Evolutionary conservation across 2,329 filamentous ascomycete genomes (phyloP), one percentile per base, ranked within the genome.

Genomic region (Thielaviopsis punctulata): DNA sequence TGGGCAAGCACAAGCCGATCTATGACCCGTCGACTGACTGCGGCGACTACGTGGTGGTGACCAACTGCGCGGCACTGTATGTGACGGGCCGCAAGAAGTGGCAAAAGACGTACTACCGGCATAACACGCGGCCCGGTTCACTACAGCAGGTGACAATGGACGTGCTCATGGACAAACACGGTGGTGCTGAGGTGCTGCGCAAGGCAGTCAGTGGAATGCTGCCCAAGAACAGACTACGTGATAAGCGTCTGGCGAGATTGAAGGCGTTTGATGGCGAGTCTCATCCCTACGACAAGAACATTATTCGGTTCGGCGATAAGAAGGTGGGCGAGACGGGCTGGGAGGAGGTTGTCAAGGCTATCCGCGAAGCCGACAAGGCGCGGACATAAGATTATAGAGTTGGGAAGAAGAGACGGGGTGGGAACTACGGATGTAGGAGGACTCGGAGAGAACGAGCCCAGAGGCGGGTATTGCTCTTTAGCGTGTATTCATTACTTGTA

Each of bases 1-100:
- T 96, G 89, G 92, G 92, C 70, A 98, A 98, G 75, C 84, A 98
- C 76, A 98, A 98, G 71, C 92, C 92, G 21, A 95, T 92, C 67
- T 98, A 81, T 71, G 86, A 96, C 69, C 92, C 92, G 1, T 95
- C 88, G 21, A 95, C 89, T 56, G 92, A 98, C 74, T 96, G 92
- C 75, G 92, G 92, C 60, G 92, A 98, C 78, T 98, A 98, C 68
- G 89, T 98, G 12, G 90, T 98, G 1, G 89, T 92, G 49, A 86
- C 86, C 36, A 82, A 88, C 66, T 96, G 92, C 72, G 77, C 84
- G 41, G 81, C 90, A 47, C 73, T 98, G 48, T 81, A 89, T 70
- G 83, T 81, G 1, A 96, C 92, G 7, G 92, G 92, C 59, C 85
- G 86, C 65, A 98, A 98, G 73, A 84, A 81, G 65, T 82, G 79